These are phyloP conservation scores for Gigaspora rosea DNA, from an alignment of 192 early-diverging fungal species.

Conservation along the genomic window DNA sequence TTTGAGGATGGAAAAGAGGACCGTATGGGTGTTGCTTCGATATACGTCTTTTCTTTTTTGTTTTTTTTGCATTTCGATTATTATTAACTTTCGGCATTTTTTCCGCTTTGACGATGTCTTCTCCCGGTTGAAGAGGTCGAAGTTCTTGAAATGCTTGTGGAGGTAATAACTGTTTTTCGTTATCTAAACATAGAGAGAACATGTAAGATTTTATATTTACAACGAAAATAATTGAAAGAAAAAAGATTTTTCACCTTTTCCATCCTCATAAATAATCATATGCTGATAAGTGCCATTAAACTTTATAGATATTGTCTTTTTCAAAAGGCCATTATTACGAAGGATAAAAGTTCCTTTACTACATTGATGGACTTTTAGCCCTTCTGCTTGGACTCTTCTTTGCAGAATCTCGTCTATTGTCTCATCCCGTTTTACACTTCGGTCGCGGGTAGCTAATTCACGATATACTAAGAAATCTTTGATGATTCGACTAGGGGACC, in stretches of 20 bases:
- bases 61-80: background rate
- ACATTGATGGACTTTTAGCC: conserved; percentile 22
- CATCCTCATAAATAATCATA: conserved; percentile 22
- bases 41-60: background rate
- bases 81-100: conserved; percentile 3
- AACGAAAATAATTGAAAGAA: background rate
- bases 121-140: conserved; percentile 3
- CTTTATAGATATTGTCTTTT: conserved; percentile 10
- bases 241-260: background rate
- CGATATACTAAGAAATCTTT: conserved; percentile 14
- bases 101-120: conserved; percentile 8
- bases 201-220: background rate
- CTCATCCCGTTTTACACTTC: background rate
- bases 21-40: too few relatives aligned
- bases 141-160: conserved; percentile 15
- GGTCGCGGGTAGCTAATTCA: conserved; percentile 16
- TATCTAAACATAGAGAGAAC: background rate
- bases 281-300: conserved; percentile 16
- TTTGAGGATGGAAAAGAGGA: too few relatives aligned
- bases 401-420: background rate
- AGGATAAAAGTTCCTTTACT: conserved; percentile 12
- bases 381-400: background rate
- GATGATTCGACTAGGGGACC: conserved; percentile 8
- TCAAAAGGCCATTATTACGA: background rate
- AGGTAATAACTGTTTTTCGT: background rate